phyloP scores from a whole-genome alignment of 1,284 basidiomycete species.

The Cutaneotrichosporon sp. region DNA sequence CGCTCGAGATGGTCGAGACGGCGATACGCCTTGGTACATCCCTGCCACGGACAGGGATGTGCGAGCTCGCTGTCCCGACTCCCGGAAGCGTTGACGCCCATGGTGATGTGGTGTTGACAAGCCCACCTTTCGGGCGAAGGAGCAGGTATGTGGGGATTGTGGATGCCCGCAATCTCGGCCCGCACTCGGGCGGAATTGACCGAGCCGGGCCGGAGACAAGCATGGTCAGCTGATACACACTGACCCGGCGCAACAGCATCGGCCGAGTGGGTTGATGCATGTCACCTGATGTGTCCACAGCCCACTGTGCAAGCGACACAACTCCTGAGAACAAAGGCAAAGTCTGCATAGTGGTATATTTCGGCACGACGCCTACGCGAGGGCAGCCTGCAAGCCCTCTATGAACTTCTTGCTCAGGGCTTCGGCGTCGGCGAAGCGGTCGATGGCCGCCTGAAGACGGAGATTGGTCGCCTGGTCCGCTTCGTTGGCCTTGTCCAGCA shows the following conservation, averaged over 20 bases:
- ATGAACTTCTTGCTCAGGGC: constrained; percentile 12
- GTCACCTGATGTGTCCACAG: background rate
- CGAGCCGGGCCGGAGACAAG: background rate
- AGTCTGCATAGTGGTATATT: background rate
- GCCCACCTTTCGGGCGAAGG: too few relatives aligned
- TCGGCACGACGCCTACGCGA: background rate
- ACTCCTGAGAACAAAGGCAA: too few relatives aligned
- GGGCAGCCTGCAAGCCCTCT: constrained; percentile 6
- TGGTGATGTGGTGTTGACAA: background rate
- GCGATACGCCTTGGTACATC: constrained; percentile 19
- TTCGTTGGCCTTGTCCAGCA: constrained; percentile 22
- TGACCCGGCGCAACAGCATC: background rate
- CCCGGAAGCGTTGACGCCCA: background rate
- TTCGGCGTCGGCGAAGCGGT: constrained; percentile 14
- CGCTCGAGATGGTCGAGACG: constrained; percentile 21
- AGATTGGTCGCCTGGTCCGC: constrained; percentile 14
- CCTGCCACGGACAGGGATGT: constrained; percentile 19
- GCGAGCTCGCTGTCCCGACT: background rate
- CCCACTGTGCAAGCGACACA: too few relatives aligned
- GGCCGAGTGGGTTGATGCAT: background rate
- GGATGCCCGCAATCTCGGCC: background rate
- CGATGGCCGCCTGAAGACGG: constrained; percentile 12
- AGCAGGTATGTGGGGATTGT: constrained; percentile 4
- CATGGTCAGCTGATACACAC: background rate
- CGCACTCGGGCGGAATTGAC: background rate